phyloP scores from a whole-genome alignment of 2,329 filamentous ascomycete genomes.

The Colletotrichum karsti region DNA sequence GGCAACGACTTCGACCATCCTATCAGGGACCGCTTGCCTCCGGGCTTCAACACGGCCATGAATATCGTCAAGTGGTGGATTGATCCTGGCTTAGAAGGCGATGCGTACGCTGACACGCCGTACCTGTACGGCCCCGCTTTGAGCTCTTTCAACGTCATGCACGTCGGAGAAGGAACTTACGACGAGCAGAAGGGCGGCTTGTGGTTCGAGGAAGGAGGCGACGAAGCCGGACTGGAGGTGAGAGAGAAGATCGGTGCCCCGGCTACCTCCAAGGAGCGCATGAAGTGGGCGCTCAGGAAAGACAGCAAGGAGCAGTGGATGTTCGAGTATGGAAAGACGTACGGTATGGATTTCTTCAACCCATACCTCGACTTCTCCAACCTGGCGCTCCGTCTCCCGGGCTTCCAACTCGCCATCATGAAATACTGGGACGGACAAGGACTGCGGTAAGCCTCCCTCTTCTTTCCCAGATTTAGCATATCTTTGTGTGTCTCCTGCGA shows the following conservation, averaged over 20 bases:
- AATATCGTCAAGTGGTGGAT: constrained; percentile 89
- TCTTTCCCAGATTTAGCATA: constrained; percentile 14
- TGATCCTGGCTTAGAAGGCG: constrained; percentile 89
- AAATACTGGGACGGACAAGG: constrained; percentile 84
- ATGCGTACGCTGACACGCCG: constrained; percentile 86
- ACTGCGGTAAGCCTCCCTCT: constrained; percentile 65
- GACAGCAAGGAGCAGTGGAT: constrained; percentile 61
- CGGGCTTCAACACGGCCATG: constrained; percentile 86
- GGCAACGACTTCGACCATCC: constrained; percentile 96
- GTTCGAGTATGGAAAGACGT: constrained; percentile 62
- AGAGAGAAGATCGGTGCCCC: constrained; percentile 61
- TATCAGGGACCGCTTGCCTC: constrained; percentile 85
- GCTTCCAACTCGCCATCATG: constrained; percentile 77
- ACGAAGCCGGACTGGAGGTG: constrained; percentile 59
- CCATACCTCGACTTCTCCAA: constrained; percentile 87
- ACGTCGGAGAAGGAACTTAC: constrained; percentile 66
- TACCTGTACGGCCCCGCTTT: constrained; percentile 87
- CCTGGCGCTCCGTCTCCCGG: constrained; percentile 76
- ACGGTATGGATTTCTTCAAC: constrained; percentile 81
- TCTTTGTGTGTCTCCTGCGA: constrained; percentile 11
- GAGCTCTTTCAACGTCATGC: constrained; percentile 80
- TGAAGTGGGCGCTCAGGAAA: constrained; percentile 65
- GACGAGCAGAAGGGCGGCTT: constrained; percentile 59
- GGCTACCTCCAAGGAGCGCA: constrained; percentile 57
- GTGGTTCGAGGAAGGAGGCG: constrained; percentile 73